These are phyloP conservation scores for Talaromyces sp. DNA, from an alignment of 2,329 filamentous ascomycete genomes.

Conservation along the genomic window DNA sequence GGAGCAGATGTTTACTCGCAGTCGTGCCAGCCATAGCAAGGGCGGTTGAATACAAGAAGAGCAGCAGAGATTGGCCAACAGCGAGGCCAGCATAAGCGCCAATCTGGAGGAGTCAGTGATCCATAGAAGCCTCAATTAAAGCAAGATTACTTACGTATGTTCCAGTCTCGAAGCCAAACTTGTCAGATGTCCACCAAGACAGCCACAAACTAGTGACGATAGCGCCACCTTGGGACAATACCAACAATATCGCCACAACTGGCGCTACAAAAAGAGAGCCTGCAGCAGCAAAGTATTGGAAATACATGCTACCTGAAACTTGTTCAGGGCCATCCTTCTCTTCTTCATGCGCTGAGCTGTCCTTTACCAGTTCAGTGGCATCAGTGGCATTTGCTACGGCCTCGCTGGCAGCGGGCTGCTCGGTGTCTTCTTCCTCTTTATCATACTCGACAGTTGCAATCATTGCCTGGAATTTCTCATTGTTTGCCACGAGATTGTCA, in stretches of 20 bases:
- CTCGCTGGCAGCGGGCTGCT: conserved; percentile 38
- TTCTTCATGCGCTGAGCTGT: conserved; percentile 29
- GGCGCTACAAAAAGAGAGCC: conserved; percentile 59
- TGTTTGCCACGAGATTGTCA: conserved; percentile 70
- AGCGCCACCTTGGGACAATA: conserved; percentile 69
- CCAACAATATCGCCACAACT: conserved; percentile 55
- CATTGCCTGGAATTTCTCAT: conserved; percentile 67
- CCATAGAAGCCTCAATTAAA: neutral
- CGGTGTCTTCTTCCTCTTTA: conserved; percentile 43
- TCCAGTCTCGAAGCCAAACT: conserved; percentile 47
- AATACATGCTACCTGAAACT: conserved; percentile 70
- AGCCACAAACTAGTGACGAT: conserved; percentile 83
- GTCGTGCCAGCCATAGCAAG: conserved; percentile 71
- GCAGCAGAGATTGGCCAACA: conserved; percentile 61
- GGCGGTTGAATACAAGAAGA: conserved; percentile 70
- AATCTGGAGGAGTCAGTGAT: conserved; percentile 44
- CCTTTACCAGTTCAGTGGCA: conserved; percentile 41
- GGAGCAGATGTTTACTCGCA: conserved; percentile 66
- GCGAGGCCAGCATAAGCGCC: conserved; percentile 64
- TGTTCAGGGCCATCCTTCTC: conserved; percentile 56
- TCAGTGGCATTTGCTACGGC: neutral
- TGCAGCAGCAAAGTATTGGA: conserved; percentile 66
- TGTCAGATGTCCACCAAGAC: conserved; percentile 77
- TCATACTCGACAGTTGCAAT: conserved; percentile 61
- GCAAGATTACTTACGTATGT: conserved; percentile 47